Percentiles rank a stretch among this genome's conserved stretches.
phyloP scores from a whole-genome alignment of 148 eudicot species.

The Silene uniflora region DNA sequence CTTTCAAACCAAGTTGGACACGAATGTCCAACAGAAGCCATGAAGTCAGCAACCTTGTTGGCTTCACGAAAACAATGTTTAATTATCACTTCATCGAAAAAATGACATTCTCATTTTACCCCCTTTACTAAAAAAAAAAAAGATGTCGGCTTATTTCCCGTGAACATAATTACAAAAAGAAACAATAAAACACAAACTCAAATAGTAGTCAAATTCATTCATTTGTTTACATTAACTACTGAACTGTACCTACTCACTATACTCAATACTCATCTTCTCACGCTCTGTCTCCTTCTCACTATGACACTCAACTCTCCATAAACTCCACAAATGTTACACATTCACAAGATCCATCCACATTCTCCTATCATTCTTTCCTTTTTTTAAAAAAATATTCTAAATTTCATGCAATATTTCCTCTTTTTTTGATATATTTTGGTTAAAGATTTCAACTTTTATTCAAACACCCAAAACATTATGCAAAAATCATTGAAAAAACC shows the following conservation, averaged over 20 bases:
- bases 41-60: too few species aligned
- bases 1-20: too few species aligned
- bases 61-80: too few species aligned
- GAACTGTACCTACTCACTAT: not conserved
- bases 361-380: too few species aligned
- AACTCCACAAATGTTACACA: conserved; percentile 5
- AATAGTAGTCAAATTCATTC: not conserved
- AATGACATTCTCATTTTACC: too few species aligned
- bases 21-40: too few species aligned
- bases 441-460: not conserved
- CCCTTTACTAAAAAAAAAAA: too few species aligned
- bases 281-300: not conserved
- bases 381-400: too few species aligned
- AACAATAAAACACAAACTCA: not conserved
- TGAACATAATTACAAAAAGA: not conserved
- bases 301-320: conserved; percentile 8
- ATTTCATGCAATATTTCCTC: too few species aligned
- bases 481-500: not conserved
- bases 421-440: too few species aligned
- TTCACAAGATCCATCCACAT: not conserved
- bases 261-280: conserved; percentile 1
- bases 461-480: conserved; percentile 11
- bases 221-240: not conserved
- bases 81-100: too few species aligned
- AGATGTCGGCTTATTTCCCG: conserved; percentile 11